Conservation (phyloP, 371 early-diverging fungal genomes). For the Fennellomyces sp. region DNA sequence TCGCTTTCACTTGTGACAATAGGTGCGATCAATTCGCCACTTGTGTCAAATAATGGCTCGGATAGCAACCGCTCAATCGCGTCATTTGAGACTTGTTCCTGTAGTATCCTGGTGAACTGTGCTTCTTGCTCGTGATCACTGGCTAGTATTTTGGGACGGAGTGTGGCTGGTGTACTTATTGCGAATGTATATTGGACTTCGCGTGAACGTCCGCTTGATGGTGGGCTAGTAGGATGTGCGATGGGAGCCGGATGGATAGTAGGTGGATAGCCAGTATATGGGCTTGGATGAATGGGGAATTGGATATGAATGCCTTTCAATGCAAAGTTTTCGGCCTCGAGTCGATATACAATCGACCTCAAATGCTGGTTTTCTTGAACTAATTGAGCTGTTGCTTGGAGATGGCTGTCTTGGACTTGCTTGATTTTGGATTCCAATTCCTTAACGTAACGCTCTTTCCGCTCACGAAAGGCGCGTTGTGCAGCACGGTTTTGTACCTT, state of each 20-base stretch:
- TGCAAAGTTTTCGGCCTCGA: conserved; percentile 40
- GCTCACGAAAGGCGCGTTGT: conserved; percentile 73
- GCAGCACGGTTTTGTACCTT: conserved; percentile 75
- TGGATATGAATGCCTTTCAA: conserved; percentile 30
- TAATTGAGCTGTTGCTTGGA: conserved; percentile 32
- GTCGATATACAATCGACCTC: conserved; percentile 28
- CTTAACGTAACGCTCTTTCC: conserved; percentile 74
- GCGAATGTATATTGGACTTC: conserved; percentile 36
- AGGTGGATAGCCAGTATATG: conserved; percentile 8
- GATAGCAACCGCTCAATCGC: conserved; percentile 33
- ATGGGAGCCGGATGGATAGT: background rate
- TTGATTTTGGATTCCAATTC: conserved; percentile 66
- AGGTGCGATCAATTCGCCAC: conserved; percentile 29
- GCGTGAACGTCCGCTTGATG: background rate
- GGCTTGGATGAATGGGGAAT: conserved; percentile 15
- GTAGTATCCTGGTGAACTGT: conserved; percentile 26
- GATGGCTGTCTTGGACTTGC: conserved; percentile 54
- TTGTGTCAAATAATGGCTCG: conserved; percentile 46
- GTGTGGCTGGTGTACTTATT: conserved; percentile 40
- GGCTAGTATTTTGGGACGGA: conserved; percentile 12
- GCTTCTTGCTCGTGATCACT: conserved; percentile 12
- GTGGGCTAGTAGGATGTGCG: background rate
- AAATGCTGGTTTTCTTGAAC: conserved; percentile 46
- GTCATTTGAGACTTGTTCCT: conserved; percentile 28
- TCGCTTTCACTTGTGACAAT: conserved; percentile 12